Evolutionary conservation across 352 stramenopile genomes (phyloP).

Genomic region (Phytophthora sansomeana): DNA sequence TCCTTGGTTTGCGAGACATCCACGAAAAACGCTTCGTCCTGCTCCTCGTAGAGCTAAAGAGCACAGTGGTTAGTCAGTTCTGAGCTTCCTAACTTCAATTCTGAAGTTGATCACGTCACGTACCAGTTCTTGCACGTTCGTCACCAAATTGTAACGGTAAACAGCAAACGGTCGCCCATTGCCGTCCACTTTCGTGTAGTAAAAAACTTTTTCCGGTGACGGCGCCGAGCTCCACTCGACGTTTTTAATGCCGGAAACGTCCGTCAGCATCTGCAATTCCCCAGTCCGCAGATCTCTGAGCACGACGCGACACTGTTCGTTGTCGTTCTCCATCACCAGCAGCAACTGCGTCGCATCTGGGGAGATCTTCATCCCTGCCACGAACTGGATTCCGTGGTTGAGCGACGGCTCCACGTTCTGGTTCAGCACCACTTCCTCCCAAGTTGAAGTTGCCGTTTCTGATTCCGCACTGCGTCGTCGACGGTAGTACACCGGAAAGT

Average conservation of each 20-base stretch:
- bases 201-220: conserved; percentile 46
- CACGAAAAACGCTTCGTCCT: conserved; percentile 81
- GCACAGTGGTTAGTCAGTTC: conserved; percentile 17
- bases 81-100: conserved; percentile 29
- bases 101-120: conserved; percentile 22
- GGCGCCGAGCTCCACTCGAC: conserved; percentile 64
- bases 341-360: conserved; percentile 66
- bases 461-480: conserved; percentile 33
- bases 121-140: conserved; percentile 60
- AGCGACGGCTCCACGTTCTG: conserved; percentile 72
- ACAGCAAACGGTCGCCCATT: conserved; percentile 70
- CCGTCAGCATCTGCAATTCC: conserved; percentile 41
- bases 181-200: conserved; percentile 79
- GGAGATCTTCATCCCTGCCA: conserved; percentile 82
- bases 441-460: conserved; percentile 16
- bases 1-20: conserved; percentile 90
- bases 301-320: conserved; percentile 66
- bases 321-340: conserved; percentile 74
- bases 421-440: conserved; percentile 75
- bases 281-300: conserved; percentile 48
- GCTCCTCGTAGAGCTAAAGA: conserved; percentile 77
- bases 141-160: conserved; percentile 67
- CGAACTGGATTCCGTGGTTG: conserved; percentile 72
- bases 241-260: conserved; percentile 66
- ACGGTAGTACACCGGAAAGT: conserved; percentile 86